Evolutionary conservation across 305 asterid species (phyloP).

Genomic region (Fraxinus baroniana): DNA sequence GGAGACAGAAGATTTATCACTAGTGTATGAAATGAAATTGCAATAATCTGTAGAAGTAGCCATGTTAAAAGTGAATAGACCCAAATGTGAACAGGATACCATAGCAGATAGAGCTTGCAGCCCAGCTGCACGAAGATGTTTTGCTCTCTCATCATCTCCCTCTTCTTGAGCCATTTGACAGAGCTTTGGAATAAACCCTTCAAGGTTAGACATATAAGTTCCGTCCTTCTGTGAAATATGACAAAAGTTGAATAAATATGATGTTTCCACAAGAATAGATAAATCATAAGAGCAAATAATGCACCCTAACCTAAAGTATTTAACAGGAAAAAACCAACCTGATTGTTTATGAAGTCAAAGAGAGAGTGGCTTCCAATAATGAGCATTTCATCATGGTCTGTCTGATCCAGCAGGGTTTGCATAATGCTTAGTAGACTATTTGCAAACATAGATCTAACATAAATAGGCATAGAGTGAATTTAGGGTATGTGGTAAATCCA

Average conservation of each 20-base stretch:
- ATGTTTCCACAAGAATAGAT: neutral
- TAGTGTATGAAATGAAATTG: neutral
- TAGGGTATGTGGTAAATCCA: neutral
- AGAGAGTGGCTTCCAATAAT: slow-evolving; percentile 84
- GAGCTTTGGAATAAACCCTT: slow-evolving; percentile 88
- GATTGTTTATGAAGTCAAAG: slow-evolving; percentile 94
- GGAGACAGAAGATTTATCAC: neutral
- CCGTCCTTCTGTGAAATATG: slow-evolving; percentile 77
- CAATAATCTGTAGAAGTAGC: neutral
- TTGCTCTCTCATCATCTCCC: slow-evolving; percentile 74
- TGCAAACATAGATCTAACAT: slow-evolving; percentile 88
- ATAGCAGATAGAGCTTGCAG: slow-evolving; percentile 90
- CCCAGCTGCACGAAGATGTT: slow-evolving; percentile 63
- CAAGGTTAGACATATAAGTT: slow-evolving; percentile 90
- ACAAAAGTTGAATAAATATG: slow-evolving; percentile 25
- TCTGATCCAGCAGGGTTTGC: slow-evolving; percentile 82
- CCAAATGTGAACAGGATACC: slow-evolving; percentile 46
- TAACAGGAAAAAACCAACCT: slow-evolving; percentile 46
- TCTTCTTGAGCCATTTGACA: slow-evolving; percentile 90
- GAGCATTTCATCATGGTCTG: slow-evolving; percentile 73
- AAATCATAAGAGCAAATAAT: slow-evolving; percentile 14
- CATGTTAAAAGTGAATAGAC: neutral
- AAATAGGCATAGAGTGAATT: slow-evolving; percentile 12
- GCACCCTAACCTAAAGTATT: neutral
- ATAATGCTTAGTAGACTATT: slow-evolving; percentile 76